phyloP scores from a whole-genome alignment of 306 rosid genomes.

The Begonia loranthoides region DNA sequence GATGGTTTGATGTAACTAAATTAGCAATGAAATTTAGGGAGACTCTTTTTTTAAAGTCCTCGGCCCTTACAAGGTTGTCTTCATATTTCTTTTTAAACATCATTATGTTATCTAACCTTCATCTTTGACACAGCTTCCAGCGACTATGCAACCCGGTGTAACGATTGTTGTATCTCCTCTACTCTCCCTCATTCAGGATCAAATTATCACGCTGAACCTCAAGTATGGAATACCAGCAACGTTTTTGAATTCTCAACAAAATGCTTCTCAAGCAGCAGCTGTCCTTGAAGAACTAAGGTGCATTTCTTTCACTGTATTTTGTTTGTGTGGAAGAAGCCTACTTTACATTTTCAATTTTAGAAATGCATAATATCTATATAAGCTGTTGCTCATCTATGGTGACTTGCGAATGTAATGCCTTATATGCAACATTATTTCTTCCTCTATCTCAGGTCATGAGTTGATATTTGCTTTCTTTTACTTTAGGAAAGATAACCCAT shows the following conservation, averaged over 20 bases:
- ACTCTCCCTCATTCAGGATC: slow-evolving; percentile 97
- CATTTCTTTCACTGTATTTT: slow-evolving; percentile 14
- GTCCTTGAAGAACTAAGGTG: slow-evolving; percentile 80
- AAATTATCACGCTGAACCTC: slow-evolving; percentile 71
- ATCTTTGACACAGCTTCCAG: slow-evolving; percentile 68
- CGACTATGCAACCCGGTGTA: slow-evolving; percentile 78
- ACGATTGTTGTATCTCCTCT: slow-evolving; percentile 82
- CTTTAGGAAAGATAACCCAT: slow-evolving; percentile 76
- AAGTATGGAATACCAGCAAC: slow-evolving; percentile 89
- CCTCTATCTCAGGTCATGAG: neutral
- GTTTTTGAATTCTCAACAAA: slow-evolving; percentile 90
- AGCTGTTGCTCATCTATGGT: neutral
- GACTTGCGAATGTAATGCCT: neutral
- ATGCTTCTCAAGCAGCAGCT: slow-evolving; percentile 58
- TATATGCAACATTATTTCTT: slow-evolving; percentile 1
- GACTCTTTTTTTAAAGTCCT: no score
- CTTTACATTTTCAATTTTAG: neutral
- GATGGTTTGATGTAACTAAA: no score
- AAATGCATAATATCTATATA: neutral
- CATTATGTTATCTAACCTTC: slow-evolving; percentile 2
- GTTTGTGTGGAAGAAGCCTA: neutral
- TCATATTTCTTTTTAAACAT: neutral
- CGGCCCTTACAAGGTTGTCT: no score
- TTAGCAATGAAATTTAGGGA: no score
- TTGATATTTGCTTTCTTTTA: slow-evolving; percentile 4